A percentile compares a stretch with the other conserved stretches of the same genome.
phyloP scores from a whole-genome alignment of 495 filamentous ascomycete genomes.

The Amorphotheca resinae region DNA sequence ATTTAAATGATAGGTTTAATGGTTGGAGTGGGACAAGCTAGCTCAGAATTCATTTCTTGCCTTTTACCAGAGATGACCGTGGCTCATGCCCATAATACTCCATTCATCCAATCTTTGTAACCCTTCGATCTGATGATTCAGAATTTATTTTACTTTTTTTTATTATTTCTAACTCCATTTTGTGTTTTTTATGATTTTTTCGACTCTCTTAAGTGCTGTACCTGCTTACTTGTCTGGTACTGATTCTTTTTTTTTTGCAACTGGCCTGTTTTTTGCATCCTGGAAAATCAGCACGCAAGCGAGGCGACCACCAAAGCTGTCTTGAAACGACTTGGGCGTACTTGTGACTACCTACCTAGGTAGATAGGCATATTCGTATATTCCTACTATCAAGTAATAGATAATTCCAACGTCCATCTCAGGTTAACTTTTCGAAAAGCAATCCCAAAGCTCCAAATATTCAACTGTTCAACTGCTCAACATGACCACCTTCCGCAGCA shows the following conservation, averaged over 20 bases:
- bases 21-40: conserved; percentile 26
- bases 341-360: too few species aligned
- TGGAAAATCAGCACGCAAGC: too few species aligned
- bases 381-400: too few species aligned
- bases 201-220: too few species aligned
- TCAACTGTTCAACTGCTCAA: not conserved
- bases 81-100: conserved; percentile 25
- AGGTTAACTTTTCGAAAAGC: too few species aligned
- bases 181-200: not conserved
- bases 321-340: too few species aligned
- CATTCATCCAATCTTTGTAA: conserved; percentile 28
- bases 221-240: too few species aligned
- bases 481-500: conserved; percentile 40
- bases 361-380: too few species aligned
- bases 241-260: conserved; percentile 2
- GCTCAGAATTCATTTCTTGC: conserved; percentile 30
- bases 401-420: too few species aligned
- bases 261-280: too few species aligned
- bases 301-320: too few species aligned
- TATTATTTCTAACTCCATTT: not conserved
- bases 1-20: conserved; percentile 10
- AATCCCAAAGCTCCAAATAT: too few species aligned
- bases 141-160: conserved; percentile 13
- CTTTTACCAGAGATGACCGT: conserved; percentile 32
- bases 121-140: conserved; percentile 15